Evolutionary conservation across 139 green algal genomes (phyloP).

Genomic region (Picochlorum sp.): DNA sequence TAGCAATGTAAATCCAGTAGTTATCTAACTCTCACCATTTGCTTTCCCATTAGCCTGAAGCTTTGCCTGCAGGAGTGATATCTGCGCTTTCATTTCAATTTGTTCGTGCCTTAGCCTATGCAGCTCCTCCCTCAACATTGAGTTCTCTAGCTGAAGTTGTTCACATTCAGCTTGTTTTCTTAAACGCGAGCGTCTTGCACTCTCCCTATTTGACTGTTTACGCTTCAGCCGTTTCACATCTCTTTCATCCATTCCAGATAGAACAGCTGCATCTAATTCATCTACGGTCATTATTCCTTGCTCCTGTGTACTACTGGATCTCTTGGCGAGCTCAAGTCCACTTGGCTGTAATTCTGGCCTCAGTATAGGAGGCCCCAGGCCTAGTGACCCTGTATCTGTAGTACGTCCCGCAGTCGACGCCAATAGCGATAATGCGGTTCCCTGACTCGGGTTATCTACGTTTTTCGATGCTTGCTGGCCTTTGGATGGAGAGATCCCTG

Average conservation of each 20-base stretch:
- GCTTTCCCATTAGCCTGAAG: not conserved
- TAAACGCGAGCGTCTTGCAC: conserved; percentile 60
- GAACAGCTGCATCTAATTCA: not conserved
- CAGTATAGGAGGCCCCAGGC: too few species aligned
- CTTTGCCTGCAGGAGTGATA: conserved; percentile 22
- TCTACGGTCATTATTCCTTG: not conserved
- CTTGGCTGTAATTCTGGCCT: too few species aligned
- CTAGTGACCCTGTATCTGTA: too few species aligned
- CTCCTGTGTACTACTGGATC: too few species aligned
- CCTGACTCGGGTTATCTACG: too few species aligned
- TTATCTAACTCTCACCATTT: too few species aligned
- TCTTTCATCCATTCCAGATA: conserved; percentile 41
- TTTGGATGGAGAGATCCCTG: too few species aligned
- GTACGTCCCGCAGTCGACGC: too few species aligned
- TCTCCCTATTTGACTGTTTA: conserved; percentile 87
- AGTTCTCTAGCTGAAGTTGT: conserved; percentile 33
- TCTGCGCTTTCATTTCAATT: conserved; percentile 14
- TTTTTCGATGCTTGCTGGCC: too few species aligned
- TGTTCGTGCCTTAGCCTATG: conserved; percentile 10
- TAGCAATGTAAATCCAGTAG: not conserved
- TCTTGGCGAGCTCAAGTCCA: too few species aligned
- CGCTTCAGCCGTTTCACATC: conserved; percentile 70
- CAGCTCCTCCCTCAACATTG: conserved; percentile 21
- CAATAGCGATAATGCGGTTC: too few species aligned
- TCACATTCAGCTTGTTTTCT: conserved; percentile 82